Percentiles rank a stretch among this genome's conserved stretches.
These are phyloP conservation scores for Wickerhamiella hasegawae DNA, from an alignment of 805 yeast species.

Conservation along the genomic window DNA sequence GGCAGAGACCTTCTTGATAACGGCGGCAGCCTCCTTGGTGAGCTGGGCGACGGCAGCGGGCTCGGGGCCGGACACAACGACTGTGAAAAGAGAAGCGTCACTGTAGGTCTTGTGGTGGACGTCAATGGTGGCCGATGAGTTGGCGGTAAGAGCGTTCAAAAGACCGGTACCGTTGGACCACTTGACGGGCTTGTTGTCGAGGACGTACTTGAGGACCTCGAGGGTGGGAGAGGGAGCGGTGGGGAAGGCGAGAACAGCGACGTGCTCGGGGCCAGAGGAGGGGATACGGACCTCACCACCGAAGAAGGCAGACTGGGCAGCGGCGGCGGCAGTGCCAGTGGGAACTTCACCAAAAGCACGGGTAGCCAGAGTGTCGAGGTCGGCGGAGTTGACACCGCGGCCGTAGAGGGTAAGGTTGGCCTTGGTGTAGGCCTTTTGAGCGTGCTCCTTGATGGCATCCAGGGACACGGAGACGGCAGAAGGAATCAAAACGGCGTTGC, in stretches of 20 bases:
- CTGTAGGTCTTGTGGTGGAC: conserved; percentile 46
- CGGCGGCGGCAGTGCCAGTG: conserved; percentile 36
- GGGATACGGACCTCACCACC: conserved; percentile 48
- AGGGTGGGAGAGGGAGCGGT: conserved; percentile 43
- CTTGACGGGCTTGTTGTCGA: conserved; percentile 37
- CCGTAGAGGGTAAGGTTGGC: conserved; percentile 59
- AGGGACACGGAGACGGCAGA: conserved; percentile 40
- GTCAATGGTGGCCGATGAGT: conserved; percentile 31
- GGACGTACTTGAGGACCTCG: conserved; percentile 54
- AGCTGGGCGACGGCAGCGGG: conserved; percentile 43
- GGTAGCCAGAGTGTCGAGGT: conserved; percentile 54
- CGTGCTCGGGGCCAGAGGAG: conserved; percentile 37
- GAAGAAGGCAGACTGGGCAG: conserved; percentile 28
- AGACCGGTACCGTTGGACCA: conserved; percentile 37
- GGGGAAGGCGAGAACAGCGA: conserved; percentile 74
- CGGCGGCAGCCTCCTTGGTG: conserved; percentile 29
- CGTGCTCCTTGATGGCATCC: conserved; percentile 52
- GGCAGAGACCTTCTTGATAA: conserved; percentile 17
- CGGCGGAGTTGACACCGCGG: conserved; percentile 56
- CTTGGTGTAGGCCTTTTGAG: conserved; percentile 49
- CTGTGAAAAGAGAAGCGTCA: conserved; percentile 68
- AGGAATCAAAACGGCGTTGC: conserved; percentile 65
- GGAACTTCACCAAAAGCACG: conserved; percentile 43
- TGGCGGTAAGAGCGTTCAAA: conserved; percentile 28
- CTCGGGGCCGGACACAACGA: conserved; percentile 43